These are phyloP conservation scores for Pistacia atlantica DNA, from an alignment of 345 rosid species.

Conservation along the genomic window DNA sequence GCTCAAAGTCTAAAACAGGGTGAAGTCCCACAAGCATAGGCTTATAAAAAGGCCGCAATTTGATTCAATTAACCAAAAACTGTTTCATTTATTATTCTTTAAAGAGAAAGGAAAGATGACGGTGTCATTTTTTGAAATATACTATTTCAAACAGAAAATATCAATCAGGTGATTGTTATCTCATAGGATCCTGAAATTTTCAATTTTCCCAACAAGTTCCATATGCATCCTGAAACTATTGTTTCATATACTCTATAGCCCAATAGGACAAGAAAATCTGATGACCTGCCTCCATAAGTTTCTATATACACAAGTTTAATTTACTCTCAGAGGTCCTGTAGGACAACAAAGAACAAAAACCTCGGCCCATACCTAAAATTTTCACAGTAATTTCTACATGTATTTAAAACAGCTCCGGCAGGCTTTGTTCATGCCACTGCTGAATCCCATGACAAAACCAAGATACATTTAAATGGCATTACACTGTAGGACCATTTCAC, in stretches of 20 bases:
- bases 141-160: neutral
- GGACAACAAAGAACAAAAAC: neutral
- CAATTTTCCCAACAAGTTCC: neutral
- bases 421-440: neutral
- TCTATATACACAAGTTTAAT: neutral
- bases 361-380: neutral
- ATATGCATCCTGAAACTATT: neutral
- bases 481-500: neutral
- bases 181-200: neutral
- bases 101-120: neutral
- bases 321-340: constrained; percentile 1
- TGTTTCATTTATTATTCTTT: neutral
- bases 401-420: neutral
- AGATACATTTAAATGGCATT: neutral
- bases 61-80: neutral
- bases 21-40: neutral
- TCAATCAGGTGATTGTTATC: neutral
- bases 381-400: neutral
- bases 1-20: neutral
- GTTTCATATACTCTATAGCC: neutral
- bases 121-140: neutral
- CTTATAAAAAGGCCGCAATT: neutral
- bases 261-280: neutral
- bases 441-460: neutral
- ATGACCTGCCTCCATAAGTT: neutral